Evolutionary conservation across 2,329 filamentous ascomycete species (phyloP).

Genomic region (Ascochyta rabiei): DNA sequence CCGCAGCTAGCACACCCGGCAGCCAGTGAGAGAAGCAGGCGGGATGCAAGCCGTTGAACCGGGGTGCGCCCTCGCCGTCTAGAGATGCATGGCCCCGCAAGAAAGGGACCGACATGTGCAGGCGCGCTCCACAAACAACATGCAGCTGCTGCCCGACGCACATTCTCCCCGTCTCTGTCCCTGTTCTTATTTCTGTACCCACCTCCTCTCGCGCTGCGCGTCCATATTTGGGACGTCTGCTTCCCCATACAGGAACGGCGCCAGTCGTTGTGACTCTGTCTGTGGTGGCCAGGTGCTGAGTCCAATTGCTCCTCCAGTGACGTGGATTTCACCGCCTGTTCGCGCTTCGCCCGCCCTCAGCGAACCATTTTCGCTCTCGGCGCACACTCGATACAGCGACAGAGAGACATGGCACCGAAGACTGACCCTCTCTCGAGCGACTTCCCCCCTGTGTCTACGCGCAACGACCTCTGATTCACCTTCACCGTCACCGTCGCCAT

Average conservation of each 20-base stretch:
- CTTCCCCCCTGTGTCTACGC: conserved; percentile 40
- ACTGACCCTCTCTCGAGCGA: conserved; percentile 45
- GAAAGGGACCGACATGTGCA: conserved; percentile 6
- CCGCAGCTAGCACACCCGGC: conserved; percentile 7
- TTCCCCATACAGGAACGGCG: neutral
- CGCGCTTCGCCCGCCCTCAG: conserved; percentile 13
- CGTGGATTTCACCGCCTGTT: conserved; percentile 34
- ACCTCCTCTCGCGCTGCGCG: neutral
- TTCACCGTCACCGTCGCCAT: neutral
- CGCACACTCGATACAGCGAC: conserved; percentile 5
- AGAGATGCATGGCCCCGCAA: conserved; percentile 16
- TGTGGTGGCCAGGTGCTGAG: conserved; percentile 1
- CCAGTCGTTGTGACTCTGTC: neutral
- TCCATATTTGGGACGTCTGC: neutral
- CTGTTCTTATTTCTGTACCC: neutral
- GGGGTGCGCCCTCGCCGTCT: conserved; percentile 23
- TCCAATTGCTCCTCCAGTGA: conserved; percentile 26
- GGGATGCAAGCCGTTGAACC: conserved; percentile 18
- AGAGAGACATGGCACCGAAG: conserved; percentile 43
- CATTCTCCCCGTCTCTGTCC: neutral
- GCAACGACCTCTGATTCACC: conserved; percentile 19
- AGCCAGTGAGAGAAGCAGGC: conserved; percentile 20
- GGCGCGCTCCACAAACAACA: conserved; percentile 7
- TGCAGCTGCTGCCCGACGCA: conserved; percentile 19
- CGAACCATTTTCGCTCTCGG: conserved; percentile 2